phyloP scores from a whole-genome alignment of 768 basidiomycete species.

The Galerina sulciceps region DNA sequence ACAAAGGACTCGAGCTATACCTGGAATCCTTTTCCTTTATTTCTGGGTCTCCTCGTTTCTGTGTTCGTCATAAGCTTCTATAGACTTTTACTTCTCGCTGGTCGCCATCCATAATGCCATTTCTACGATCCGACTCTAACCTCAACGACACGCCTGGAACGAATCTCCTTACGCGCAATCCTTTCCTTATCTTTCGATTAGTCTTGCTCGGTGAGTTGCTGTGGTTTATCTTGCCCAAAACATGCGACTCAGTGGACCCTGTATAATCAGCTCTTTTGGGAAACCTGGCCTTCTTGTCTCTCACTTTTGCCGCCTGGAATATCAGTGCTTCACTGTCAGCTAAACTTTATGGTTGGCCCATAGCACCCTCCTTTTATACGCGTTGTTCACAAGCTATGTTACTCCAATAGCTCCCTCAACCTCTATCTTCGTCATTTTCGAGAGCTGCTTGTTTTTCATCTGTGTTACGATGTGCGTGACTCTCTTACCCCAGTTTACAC shows the following conservation, averaged over 20 bases:
- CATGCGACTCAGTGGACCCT: not conserved
- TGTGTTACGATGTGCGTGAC: slow-evolving; percentile 37
- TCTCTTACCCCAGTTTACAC: not conserved
- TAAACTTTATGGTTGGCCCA: slow-evolving; percentile 40
- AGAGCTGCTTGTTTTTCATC: slow-evolving; percentile 42
- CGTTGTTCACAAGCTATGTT: not conserved
- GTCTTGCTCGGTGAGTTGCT: slow-evolving; percentile 56
- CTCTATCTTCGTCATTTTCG: slow-evolving; percentile 52
- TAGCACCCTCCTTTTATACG: not conserved
- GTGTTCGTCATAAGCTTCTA: slow-evolving; percentile 3
- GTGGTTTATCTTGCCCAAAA: not conserved
- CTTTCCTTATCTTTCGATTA: slow-evolving; percentile 60
- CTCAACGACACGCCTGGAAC: slow-evolving; percentile 7
- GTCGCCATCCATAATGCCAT: slow-evolving; percentile 20
- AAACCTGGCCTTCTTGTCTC: slow-evolving; percentile 53
- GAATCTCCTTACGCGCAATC: slow-evolving; percentile 41
- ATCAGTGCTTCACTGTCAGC: slow-evolving; percentile 40
- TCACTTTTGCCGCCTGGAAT: slow-evolving; percentile 66
- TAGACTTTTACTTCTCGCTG: slow-evolving; percentile 12
- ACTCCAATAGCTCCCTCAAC: slow-evolving; percentile 48
- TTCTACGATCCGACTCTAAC: slow-evolving; percentile 11
- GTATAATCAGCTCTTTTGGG: slow-evolving; percentile 44
- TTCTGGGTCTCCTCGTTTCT: slow-evolving; percentile 7
- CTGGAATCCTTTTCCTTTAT: not conserved
- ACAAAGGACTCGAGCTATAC: slow-evolving; percentile 18